These are phyloP conservation scores for Leccinum boreale DNA, from an alignment of 768 basidiomycete species.

Conservation along the genomic window DNA sequence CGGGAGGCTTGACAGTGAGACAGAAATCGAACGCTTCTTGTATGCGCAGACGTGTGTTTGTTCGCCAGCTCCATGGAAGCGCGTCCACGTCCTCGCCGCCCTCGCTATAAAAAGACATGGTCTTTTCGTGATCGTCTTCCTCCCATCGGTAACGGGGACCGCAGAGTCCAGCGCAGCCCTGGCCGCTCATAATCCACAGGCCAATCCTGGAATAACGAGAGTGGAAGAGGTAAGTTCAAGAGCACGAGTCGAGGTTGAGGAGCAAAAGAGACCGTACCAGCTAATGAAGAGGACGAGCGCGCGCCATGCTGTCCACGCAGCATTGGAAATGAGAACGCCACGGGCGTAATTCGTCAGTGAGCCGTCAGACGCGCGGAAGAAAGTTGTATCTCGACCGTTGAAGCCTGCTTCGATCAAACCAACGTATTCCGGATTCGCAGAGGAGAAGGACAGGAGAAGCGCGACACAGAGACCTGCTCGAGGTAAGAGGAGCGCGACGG, in stretches of 20 bases:
- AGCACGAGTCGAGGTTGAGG: background rate
- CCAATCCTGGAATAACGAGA: constrained; percentile 50
- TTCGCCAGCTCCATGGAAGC: constrained; percentile 79
- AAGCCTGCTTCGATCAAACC: constrained; percentile 47
- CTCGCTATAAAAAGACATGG: constrained; percentile 48
- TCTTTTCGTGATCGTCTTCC: constrained; percentile 69
- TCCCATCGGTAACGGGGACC: constrained; percentile 85
- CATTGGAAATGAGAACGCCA: constrained; percentile 78
- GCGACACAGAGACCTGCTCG: constrained; percentile 75
- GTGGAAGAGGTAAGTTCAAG: background rate
- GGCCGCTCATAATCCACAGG: constrained; percentile 75
- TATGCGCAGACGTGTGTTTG: constrained; percentile 64
- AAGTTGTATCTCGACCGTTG: constrained; percentile 63
- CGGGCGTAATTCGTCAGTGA: constrained; percentile 71
- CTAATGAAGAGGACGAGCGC: constrained; percentile 63
- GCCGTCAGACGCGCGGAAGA: constrained; percentile 63
- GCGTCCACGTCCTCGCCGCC: constrained; percentile 39
- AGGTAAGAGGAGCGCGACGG: constrained; percentile 77
- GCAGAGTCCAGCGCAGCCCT: constrained; percentile 77
- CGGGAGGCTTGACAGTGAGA: constrained; percentile 40
- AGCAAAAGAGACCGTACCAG: constrained; percentile 42
- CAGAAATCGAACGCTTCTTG: constrained; percentile 85
- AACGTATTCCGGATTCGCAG: constrained; percentile 45
- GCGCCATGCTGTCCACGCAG: constrained; percentile 79
- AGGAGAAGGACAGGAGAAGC: constrained; percentile 63